Conservation (phyloP, 208 protist species). For the Leishmania martiniquensis region DNA sequence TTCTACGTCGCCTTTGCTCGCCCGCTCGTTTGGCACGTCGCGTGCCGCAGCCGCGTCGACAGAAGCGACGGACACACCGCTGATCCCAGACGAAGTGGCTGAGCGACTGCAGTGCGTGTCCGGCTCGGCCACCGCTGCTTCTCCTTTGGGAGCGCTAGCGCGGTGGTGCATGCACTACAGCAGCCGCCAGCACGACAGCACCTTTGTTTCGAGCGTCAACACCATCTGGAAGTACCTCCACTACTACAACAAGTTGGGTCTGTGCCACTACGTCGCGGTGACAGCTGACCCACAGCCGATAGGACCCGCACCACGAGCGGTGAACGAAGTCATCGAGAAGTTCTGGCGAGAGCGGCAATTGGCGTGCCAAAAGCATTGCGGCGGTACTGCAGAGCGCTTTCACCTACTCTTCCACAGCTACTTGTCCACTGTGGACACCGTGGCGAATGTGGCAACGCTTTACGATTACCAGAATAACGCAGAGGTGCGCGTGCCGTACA, state of each 20-base stretch:
- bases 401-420: slow-evolving; percentile 53
- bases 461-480: slow-evolving; percentile 71
- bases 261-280: slow-evolving; percentile 55
- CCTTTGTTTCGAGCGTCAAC: slow-evolving; percentile 83
- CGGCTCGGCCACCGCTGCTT: neutral
- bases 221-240: slow-evolving; percentile 77
- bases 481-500: slow-evolving; percentile 55
- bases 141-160: slow-evolving; percentile 7
- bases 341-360: slow-evolving; percentile 64
- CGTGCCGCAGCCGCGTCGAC: neutral
- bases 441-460: slow-evolving; percentile 48
- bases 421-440: slow-evolving; percentile 49
- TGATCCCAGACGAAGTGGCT: slow-evolving; percentile 20
- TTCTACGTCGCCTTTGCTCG: neutral
- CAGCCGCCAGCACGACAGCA: slow-evolving; percentile 75
- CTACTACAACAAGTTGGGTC: slow-evolving; percentile 70
- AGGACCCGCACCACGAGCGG: slow-evolving; percentile 46
- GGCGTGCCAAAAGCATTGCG: slow-evolving; percentile 5
- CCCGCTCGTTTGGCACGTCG: neutral
- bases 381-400: slow-evolving; percentile 22
- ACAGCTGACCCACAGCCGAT: slow-evolving; percentile 71
- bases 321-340: slow-evolving; percentile 51
- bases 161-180: slow-evolving; percentile 39
- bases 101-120: neutral
- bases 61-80: neutral